These are phyloP conservation scores for Microdochium paspali DNA, from an alignment of 2,329 filamentous ascomycete species.

Conservation along the genomic window DNA sequence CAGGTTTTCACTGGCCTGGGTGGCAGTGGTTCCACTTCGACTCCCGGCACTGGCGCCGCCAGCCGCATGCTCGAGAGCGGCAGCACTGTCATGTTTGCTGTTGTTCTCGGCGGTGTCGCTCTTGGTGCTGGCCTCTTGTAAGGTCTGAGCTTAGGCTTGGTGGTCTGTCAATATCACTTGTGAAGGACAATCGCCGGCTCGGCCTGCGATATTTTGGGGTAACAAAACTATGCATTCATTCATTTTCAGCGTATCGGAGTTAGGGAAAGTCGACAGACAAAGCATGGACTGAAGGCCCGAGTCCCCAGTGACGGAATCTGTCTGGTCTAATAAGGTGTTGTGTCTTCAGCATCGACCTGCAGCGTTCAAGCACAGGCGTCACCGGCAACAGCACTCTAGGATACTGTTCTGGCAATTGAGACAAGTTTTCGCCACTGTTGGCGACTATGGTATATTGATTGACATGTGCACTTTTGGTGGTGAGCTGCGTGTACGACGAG, in stretches of 20 bases:
- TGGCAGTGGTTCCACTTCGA: conserved; percentile 16
- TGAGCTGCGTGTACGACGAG: too few relatives aligned
- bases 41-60: conserved; percentile 6
- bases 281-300: not conserved
- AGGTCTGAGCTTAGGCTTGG: too few relatives aligned
- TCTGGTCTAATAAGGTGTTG: not conserved
- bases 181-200: not conserved
- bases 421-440: too few relatives aligned
- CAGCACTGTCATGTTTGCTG: conserved; percentile 24
- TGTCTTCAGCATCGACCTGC: not conserved
- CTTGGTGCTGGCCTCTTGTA: conserved; percentile 26
- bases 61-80: conserved; percentile 19
- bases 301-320: not conserved
- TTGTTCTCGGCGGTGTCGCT: conserved; percentile 27
- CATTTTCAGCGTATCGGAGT: not conserved
- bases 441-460: too few relatives aligned
- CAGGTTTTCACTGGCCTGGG: conserved; percentile 25
- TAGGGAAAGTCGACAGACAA: not conserved
- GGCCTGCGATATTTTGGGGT: not conserved
- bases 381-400: not conserved
- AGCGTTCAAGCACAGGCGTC: not conserved
- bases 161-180: too few relatives aligned
- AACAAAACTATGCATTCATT: not conserved
- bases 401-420: not conserved
- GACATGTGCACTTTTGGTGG: too few relatives aligned